These are phyloP conservation scores for Backusella westeae DNA, from an alignment of 192 early-diverging fungal species.

Conservation along the genomic window DNA sequence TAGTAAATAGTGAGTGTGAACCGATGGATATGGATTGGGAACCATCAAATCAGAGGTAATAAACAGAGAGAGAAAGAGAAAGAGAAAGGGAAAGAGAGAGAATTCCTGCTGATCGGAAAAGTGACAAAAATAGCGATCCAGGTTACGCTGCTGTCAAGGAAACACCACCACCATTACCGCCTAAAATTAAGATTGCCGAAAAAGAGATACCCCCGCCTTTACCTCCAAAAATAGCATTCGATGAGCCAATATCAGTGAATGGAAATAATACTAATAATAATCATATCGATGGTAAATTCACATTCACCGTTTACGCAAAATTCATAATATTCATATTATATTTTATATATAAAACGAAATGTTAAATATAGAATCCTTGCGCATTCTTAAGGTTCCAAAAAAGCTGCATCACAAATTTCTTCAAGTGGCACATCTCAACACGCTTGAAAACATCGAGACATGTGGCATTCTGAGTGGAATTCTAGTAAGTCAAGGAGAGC, in stretches of 20 bases:
- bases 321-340: constrained; percentile 12
- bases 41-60: not conserved
- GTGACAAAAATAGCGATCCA: not conserved
- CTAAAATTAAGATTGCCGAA: not conserved
- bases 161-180: not conserved
- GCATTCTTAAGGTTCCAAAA: constrained; percentile 65
- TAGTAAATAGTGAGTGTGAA: not conserved
- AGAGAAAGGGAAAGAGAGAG: too few relatives aligned
- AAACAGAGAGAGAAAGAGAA: not conserved
- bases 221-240: not conserved
- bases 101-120: not conserved
- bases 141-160: not conserved
- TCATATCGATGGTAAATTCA: not conserved
- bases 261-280: not conserved
- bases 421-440: constrained; percentile 69
- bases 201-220: not conserved
- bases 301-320: not conserved
- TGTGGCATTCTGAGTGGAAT: constrained; percentile 83
- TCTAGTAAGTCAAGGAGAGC: constrained; percentile 43
- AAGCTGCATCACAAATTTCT: constrained; percentile 70
- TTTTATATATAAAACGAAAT: not conserved
- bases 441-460: constrained; percentile 79
- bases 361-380: constrained; percentile 48
- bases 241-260: not conserved
- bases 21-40: not conserved